Conservation (phyloP, 2,329 filamentous ascomycete genomes). For the Xylaria sp. region DNA sequence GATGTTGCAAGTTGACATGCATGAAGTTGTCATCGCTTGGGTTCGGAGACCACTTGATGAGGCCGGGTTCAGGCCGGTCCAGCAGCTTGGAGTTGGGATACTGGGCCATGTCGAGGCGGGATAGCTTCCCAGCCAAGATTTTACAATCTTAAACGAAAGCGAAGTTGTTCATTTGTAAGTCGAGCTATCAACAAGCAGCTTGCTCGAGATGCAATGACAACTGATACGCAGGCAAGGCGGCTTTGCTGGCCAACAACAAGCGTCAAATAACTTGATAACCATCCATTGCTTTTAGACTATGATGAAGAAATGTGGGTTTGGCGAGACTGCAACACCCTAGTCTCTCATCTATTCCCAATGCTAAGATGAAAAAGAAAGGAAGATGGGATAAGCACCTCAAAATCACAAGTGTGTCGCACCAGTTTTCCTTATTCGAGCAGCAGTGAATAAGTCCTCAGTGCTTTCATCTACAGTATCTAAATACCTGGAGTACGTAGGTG, state of each 20-base stretch:
- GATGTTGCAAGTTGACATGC: constrained; percentile 72
- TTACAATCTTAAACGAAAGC: background rate
- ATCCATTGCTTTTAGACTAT: constrained; percentile 3
- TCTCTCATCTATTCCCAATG: background rate
- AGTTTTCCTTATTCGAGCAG: background rate
- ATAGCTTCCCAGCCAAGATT: background rate
- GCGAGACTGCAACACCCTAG: background rate
- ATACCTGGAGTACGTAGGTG: background rate
- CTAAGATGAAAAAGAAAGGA: background rate
- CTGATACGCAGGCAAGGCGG: constrained; percentile 13
- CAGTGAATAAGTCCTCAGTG: background rate
- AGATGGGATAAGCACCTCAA: background rate
- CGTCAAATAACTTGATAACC: constrained; percentile 5
- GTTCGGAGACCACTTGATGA: constrained; percentile 75
- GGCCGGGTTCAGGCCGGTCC: constrained; percentile 70
- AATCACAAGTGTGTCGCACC: background rate
- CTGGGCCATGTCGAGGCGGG: constrained; percentile 40
- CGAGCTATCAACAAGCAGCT: constrained; percentile 2
- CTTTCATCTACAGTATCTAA: background rate
- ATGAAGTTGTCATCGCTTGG: constrained; percentile 69
- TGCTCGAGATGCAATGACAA: constrained; percentile 1
- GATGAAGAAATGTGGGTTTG: constrained; percentile 2
- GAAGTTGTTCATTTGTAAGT: background rate
- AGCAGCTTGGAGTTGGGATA: constrained; percentile 52
- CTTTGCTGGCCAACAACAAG: constrained; percentile 5